Evolutionary conservation across 2,329 filamentous ascomycete species (phyloP).

Genomic region (Magnaporthiopsis incrustans): DNA sequence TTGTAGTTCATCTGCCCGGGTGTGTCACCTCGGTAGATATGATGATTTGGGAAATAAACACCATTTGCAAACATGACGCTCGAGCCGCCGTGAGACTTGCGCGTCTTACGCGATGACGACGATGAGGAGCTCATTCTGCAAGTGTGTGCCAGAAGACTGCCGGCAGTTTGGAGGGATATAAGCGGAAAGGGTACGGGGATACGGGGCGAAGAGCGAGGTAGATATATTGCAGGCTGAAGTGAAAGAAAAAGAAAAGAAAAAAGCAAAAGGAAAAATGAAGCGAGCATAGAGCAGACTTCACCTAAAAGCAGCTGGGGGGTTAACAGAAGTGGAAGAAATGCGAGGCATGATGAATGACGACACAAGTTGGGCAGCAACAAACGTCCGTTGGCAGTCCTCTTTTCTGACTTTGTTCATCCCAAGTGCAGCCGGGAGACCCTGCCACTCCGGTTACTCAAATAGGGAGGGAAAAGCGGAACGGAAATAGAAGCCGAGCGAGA

Average conservation of each 20-base stretch:
- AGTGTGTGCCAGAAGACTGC: neutral
- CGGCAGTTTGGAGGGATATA: neutral
- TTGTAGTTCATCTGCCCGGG: conserved; percentile 67
- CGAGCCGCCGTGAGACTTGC: conserved; percentile 34
- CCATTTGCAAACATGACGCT: conserved; percentile 60
- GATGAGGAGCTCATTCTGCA: conserved; percentile 18
- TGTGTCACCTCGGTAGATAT: conserved; percentile 64
- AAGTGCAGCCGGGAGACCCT: neutral
- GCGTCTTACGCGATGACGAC: conserved; percentile 34
- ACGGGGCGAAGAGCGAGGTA: neutral
- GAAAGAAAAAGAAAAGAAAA: neutral
- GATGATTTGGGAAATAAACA: conserved; percentile 77
- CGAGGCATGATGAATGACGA: neutral
- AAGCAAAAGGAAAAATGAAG: neutral
- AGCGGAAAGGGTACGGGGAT: neutral
- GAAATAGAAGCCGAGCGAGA: neutral
- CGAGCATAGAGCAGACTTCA: neutral
- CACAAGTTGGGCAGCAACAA: neutral
- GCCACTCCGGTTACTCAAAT: neutral
- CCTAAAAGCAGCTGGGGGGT: too few relatives aligned
- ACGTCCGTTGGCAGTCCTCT: neutral
- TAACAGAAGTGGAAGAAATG: neutral
- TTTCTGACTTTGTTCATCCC: neutral
- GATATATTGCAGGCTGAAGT: too few relatives aligned
- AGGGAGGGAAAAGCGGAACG: neutral